Evolutionary conservation across 495 filamentous ascomycete species (phyloP), one percentile per base, ranked within the genome.

Genomic region (Oidiodendron maius): DNA sequence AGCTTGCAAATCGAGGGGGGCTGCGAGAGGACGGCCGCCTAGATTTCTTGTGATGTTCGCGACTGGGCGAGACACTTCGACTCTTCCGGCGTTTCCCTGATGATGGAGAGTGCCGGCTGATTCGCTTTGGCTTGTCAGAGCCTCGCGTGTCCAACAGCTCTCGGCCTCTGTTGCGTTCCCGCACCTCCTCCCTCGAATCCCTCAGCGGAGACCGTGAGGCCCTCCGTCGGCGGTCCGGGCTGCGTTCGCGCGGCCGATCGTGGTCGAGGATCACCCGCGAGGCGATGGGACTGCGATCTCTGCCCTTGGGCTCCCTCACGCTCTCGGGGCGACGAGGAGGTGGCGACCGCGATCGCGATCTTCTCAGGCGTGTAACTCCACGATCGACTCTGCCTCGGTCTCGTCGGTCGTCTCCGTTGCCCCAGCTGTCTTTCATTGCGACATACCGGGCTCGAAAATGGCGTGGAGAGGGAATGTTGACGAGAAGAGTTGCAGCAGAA

Each of bases 21-120:
- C 59, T 61, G 17, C 56, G 64, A 40, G 64, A 65, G 20, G 43
- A 50, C 34, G 51, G 61, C 42, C 57, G 56, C 30, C 64, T 66
- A 26, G 67, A 58, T 49, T 64, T 66, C 45, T 67, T 71, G 9
- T 61, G 53, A 23, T 61, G 61, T 36, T 56, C 53, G 22, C 53
- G 56, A 41, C 44, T 41, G 37, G 56, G 49, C 3, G 66, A 61
- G 15, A 62, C 59, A 42, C 61, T 66, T 15, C 58, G 62, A 53
- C 59, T 69, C 21, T 66, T 67, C 18, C 57, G 64, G 24, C 70
- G 66, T 59, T 70, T 70, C 42, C 48, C 51, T 43, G 64, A 60
- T 43, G 64, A 60, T 53, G 58, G 52, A 8, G 68, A 64, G 13
- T 64, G 63, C 21, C 63, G 61, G 4, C 57, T 60, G 42, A 51